phyloP scores from a whole-genome alignment of 345 rosid species.

The Eucalyptus sideroxylon region DNA sequence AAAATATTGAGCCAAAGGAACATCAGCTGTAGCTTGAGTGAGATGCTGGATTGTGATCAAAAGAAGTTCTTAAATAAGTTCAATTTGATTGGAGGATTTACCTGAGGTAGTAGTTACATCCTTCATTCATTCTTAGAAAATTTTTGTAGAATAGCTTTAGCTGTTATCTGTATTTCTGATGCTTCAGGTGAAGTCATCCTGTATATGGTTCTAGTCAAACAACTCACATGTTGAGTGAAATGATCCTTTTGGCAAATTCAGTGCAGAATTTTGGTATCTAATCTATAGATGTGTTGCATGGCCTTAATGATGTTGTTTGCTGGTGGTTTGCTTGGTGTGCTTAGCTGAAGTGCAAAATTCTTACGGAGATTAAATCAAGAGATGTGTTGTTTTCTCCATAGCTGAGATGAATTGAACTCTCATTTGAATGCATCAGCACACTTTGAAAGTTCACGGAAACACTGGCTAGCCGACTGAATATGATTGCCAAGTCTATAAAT shows the following conservation, averaged over 20 bases:
- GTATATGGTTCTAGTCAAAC: not conserved
- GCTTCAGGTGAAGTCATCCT: not conserved
- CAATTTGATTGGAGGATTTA: not conserved
- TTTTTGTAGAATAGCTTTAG: not conserved
- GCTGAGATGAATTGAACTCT: not conserved
- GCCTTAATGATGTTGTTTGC: not conserved
- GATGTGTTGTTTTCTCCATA: not conserved
- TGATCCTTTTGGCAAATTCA: not conserved
- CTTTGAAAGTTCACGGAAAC: not conserved
- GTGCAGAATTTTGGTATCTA: not conserved
- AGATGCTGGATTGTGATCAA: constrained; percentile 7
- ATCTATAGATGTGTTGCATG: not conserved
- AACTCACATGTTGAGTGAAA: not conserved
- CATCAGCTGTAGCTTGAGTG: not conserved
- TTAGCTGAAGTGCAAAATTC: not conserved
- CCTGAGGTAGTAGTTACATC: not conserved
- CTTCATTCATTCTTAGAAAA: not conserved
- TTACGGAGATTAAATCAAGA: not conserved
- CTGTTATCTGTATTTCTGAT: not conserved
- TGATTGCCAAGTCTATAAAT: not conserved
- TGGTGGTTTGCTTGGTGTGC: not conserved
- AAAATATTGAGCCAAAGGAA: not conserved
- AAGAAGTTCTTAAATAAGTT: constrained; percentile 2
- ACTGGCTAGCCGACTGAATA: not conserved
- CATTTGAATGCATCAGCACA: not conserved